A percentile compares a stretch with the other conserved stretches of the same genome.
Conservation (phyloP, 306 rosid genomes). For the Quercus wislizeni region DNA sequence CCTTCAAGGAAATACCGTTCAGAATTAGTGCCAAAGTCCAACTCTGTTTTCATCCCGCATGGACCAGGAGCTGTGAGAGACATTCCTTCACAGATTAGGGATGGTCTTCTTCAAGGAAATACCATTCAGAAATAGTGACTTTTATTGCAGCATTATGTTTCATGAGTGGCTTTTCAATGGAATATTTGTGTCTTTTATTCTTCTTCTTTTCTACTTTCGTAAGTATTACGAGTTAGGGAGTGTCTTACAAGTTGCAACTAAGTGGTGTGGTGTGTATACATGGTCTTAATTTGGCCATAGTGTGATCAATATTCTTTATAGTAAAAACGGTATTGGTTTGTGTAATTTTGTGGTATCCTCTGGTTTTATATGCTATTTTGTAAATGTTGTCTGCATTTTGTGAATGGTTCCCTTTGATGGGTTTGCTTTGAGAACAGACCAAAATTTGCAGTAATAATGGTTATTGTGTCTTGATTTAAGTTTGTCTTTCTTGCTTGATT, state of each 20-base stretch:
- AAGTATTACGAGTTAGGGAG: background rate
- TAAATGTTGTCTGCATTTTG: background rate
- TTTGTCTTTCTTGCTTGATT: too few species aligned
- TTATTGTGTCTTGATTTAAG: background rate
- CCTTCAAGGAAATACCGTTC: conserved; percentile 34
- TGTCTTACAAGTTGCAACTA: background rate
- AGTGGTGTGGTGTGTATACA: background rate
- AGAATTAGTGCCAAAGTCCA: background rate
- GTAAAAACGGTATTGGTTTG: background rate
- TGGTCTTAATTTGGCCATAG: background rate
- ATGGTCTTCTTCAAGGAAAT: conserved; percentile 49
- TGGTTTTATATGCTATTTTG: background rate
- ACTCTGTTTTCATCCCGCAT: conserved; percentile 35
- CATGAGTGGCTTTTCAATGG: background rate
- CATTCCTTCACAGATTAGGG: conserved; percentile 45
- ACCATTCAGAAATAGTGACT: background rate
- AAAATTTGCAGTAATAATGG: background rate
- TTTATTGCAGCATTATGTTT: background rate
- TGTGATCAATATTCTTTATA: background rate
- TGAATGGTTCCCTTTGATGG: too few species aligned
- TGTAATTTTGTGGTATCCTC: background rate
- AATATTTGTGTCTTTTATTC: background rate
- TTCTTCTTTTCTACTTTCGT: background rate
- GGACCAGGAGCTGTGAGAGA: conserved; percentile 53
- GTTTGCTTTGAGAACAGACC: background rate